These are phyloP conservation scores for Lactarius pseudohatsudake DNA, from an alignment of 768 basidiomycete species.

Conservation along the genomic window DNA sequence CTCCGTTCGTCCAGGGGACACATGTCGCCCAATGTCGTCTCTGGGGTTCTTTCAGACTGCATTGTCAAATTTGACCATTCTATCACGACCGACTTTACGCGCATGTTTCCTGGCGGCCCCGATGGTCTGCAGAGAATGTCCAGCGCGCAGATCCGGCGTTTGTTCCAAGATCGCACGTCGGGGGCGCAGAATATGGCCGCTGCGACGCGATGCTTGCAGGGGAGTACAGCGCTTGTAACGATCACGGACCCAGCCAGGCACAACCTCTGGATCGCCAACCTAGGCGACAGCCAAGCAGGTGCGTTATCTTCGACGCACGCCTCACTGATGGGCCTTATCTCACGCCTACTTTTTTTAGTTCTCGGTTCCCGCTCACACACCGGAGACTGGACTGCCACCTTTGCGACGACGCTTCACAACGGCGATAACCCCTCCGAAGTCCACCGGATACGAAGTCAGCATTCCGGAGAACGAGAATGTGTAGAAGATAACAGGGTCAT, in stretches of 20 bases:
- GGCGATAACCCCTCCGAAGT: conserved; percentile 67
- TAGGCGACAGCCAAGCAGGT: conserved; percentile 82
- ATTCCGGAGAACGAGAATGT: conserved; percentile 70
- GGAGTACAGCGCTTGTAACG: conserved; percentile 73
- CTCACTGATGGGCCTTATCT: not conserved
- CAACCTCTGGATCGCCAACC: conserved; percentile 76
- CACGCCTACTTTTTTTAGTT: conserved; percentile 26
- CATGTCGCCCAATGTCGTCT: conserved; percentile 38
- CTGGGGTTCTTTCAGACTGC: conserved; percentile 40
- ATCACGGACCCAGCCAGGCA: conserved; percentile 67
- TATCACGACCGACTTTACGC: conserved; percentile 45
- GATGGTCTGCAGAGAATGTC: conserved; percentile 43
- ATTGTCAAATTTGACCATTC: conserved; percentile 44
- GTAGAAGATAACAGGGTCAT: conserved; percentile 66
- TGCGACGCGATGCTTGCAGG: conserved; percentile 73
- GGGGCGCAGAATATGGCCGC: conserved; percentile 64
- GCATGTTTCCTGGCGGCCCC: conserved; percentile 54
- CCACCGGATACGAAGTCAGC: conserved; percentile 58
- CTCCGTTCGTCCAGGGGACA: conserved; percentile 33
- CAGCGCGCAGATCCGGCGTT: conserved; percentile 53
- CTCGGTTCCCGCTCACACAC: conserved; percentile 48
- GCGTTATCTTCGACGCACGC: conserved; percentile 32
- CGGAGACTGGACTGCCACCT: conserved; percentile 58
- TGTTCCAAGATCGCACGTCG: conserved; percentile 62
- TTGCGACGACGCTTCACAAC: conserved; percentile 68